Percentiles rank a stretch among this genome's conserved stretches.
These are phyloP conservation scores for Trichoderma atroviride DNA, from an alignment of 2,329 filamentous ascomycete species.

Conservation along the genomic window DNA sequence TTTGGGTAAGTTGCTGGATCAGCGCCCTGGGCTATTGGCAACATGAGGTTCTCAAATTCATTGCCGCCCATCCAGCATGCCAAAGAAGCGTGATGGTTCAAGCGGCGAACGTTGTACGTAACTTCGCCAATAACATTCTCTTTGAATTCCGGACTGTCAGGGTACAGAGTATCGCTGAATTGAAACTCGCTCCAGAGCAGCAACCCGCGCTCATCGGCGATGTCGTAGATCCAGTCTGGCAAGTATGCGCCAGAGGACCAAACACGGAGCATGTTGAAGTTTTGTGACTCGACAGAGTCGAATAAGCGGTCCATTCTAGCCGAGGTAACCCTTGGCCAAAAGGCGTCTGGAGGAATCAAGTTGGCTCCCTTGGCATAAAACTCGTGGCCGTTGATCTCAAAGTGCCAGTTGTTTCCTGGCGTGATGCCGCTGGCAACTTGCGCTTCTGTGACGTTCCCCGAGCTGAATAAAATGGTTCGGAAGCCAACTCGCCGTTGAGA, in stretches of 20 bases:
- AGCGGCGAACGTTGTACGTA: constrained; percentile 61
- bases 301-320: constrained; percentile 51
- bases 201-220: constrained; percentile 63
- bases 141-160: constrained; percentile 55
- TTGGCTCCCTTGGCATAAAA: constrained; percentile 54
- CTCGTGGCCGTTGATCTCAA: constrained; percentile 65
- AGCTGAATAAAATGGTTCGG: constrained; percentile 63
- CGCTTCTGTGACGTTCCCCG: constrained; percentile 54
- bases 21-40: constrained; percentile 42
- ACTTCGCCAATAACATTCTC: constrained; percentile 59
- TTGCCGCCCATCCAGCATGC: constrained; percentile 60
- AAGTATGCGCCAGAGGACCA: constrained; percentile 64
- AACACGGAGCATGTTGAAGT: constrained; percentile 66
- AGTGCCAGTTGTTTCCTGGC: constrained; percentile 55
- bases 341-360: constrained; percentile 30
- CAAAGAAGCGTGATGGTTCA: constrained; percentile 62
- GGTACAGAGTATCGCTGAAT: constrained; percentile 63
- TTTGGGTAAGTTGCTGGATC: constrained; percentile 45
- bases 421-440: constrained; percentile 56
- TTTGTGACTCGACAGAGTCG: constrained; percentile 54
- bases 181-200: constrained; percentile 66
- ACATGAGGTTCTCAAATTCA: constrained; percentile 60
- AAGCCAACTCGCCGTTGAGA: constrained; percentile 49
- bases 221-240: constrained; percentile 64
- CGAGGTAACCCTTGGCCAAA: constrained; percentile 51